Conservation (phyloP, 2,329 filamentous ascomycete genomes). For the Elsinoe necatrix region DNA sequence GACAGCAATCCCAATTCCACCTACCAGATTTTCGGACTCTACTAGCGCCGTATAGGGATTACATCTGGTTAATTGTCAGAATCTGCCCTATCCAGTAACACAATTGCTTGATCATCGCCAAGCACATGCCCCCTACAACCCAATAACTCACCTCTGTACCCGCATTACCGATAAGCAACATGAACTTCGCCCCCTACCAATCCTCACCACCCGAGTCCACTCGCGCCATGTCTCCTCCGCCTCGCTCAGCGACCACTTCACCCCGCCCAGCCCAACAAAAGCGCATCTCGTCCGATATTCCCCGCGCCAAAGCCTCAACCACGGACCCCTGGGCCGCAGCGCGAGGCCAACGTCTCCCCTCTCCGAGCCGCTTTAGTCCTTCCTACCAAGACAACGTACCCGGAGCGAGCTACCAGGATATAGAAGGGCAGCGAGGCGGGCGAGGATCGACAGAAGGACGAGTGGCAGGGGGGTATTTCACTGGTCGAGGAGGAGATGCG, state of each 20-base stretch:
- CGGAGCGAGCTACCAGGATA: constrained; percentile 21
- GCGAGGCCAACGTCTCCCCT: constrained; percentile 34
- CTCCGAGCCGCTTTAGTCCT: constrained; percentile 27
- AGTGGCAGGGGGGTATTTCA: constrained; percentile 22
- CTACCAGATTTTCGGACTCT: no score
- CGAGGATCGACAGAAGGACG: neutral
- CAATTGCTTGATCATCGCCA: no score
- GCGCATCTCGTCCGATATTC: constrained; percentile 19
- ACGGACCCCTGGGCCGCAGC: constrained; percentile 34
- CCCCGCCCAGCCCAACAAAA: constrained; percentile 28
- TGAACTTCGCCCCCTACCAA: constrained; percentile 98
- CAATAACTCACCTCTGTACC: neutral
- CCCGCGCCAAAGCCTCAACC: constrained; percentile 24
- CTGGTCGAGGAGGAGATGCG: constrained; percentile 31
- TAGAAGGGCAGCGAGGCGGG: constrained; percentile 22
- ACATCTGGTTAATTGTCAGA: no score
- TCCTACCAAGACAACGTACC: constrained; percentile 25
- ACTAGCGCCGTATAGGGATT: no score
- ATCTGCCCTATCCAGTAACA: no score
- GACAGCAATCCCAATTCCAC: neutral
- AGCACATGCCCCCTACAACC: neutral
- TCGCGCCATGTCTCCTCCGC: constrained; percentile 68
- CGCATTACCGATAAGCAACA: constrained; percentile 33
- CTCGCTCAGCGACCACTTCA: constrained; percentile 48
- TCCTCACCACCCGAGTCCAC: constrained; percentile 78